Percentiles rank a stretch among this genome's conserved stretches.
These are phyloP conservation scores for Fusarium mexicanum DNA, from an alignment of 2,329 filamentous ascomycete species.

Conservation along the genomic window DNA sequence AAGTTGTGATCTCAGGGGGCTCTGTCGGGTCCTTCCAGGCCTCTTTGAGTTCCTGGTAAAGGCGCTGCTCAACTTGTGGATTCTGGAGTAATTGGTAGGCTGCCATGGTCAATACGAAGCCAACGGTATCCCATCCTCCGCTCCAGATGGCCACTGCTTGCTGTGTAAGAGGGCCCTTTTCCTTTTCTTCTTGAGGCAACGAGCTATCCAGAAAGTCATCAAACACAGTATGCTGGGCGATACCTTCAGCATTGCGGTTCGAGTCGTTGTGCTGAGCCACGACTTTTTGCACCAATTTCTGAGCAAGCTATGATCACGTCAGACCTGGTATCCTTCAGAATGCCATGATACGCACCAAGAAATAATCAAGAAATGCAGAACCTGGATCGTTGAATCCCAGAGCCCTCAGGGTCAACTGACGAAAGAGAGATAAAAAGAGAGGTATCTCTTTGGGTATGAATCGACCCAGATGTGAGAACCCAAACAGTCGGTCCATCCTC, in stretches of 20 bases:
- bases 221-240: not conserved
- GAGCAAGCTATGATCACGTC: not conserved
- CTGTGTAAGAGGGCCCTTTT: not conserved
- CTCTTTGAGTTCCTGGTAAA: not conserved
- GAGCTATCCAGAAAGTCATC: constrained; percentile 1
- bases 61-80: not conserved
- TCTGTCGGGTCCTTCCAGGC: not conserved
- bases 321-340: not conserved
- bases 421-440: not conserved
- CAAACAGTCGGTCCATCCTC: not conserved
- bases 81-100: not conserved
- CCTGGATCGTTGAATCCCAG: not conserved
- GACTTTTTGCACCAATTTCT: not conserved
- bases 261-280: not conserved
- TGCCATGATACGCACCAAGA: not conserved
- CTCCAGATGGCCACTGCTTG: constrained; percentile 8
- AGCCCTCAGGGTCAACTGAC: not conserved
- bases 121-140: constrained; percentile 2
- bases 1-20: not conserved
- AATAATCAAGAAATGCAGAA: not conserved
- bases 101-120: not conserved
- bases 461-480: not conserved
- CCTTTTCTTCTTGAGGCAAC: not conserved
- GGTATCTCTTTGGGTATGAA: constrained; percentile 3
- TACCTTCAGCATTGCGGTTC: not conserved